These are phyloP conservation scores for Delphinella strobiligena DNA, from an alignment of 2,329 filamentous ascomycete species.

Conservation along the genomic window DNA sequence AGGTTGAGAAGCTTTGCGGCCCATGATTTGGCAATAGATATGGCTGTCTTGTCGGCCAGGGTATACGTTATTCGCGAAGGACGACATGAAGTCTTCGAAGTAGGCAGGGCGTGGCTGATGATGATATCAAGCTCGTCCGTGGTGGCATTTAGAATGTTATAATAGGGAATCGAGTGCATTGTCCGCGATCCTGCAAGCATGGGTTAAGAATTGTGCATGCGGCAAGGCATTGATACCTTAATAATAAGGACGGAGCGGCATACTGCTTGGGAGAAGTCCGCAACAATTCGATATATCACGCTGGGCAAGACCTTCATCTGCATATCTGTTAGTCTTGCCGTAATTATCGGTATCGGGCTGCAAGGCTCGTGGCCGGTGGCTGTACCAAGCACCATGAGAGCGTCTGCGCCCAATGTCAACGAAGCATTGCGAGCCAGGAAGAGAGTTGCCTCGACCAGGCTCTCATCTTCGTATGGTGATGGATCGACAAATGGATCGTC, in stretches of 20 bases:
- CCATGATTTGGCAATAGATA: slow-evolving; percentile 46
- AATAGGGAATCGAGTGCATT: slow-evolving; percentile 57
- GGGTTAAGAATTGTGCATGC: too few relatives aligned
- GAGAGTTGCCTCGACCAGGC: slow-evolving; percentile 2
- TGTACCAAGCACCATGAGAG: slow-evolving; percentile 47
- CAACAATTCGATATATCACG: slow-evolving; percentile 42
- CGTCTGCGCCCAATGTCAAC: slow-evolving; percentile 48
- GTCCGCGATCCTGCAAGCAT: slow-evolving; percentile 24
- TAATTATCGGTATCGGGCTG: too few relatives aligned
- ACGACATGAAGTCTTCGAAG: slow-evolving; percentile 41
- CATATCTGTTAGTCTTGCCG: neutral
- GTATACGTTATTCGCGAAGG: slow-evolving; percentile 51
- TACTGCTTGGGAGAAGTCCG: slow-evolving; percentile 42
- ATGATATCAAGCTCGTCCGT: slow-evolving; percentile 47
- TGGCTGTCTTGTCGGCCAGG: slow-evolving; percentile 38
- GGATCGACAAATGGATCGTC: slow-evolving; percentile 11
- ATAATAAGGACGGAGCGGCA: slow-evolving; percentile 9
- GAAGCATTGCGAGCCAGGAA: slow-evolving; percentile 43
- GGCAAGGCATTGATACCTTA: too few relatives aligned
- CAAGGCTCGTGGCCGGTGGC: neutral
- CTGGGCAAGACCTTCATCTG: slow-evolving; percentile 43
- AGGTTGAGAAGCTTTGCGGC: slow-evolving; percentile 50
- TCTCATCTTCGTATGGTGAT: slow-evolving; percentile 1
- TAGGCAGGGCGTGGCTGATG: slow-evolving; percentile 58
- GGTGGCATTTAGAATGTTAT: slow-evolving; percentile 76